These are phyloP conservation scores for Acacia melanoxylon DNA, from an alignment of 306 rosid genomes.

Conservation along the genomic window DNA sequence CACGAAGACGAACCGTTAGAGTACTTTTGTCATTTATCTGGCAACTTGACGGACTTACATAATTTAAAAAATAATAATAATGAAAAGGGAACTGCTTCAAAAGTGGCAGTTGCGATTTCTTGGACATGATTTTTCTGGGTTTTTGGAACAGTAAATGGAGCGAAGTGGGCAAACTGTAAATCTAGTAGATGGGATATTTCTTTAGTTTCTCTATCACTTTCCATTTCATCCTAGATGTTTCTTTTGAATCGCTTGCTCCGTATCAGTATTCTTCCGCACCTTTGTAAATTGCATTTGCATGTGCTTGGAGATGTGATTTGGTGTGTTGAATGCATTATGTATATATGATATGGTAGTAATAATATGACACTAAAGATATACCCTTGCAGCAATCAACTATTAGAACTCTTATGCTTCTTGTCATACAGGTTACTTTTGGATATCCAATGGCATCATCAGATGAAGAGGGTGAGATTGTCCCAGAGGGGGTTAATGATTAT, in stretches of 20 bases:
- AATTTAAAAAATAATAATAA: too few species aligned
- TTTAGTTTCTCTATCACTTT: neutral
- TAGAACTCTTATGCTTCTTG: constrained; percentile 9
- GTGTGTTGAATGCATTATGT: neutral
- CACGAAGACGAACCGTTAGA: neutral
- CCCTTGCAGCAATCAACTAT: constrained; percentile 8
- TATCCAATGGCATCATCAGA: constrained; percentile 63
- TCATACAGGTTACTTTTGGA: constrained; percentile 24
- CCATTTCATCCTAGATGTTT: neutral
- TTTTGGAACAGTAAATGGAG: neutral
- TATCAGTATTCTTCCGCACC: neutral
- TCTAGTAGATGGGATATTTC: neutral
- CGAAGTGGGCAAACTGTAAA: neutral
- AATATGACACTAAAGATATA: neutral
- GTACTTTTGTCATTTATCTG: neutral
- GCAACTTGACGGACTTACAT: neutral
- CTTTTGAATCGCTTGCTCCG: neutral
- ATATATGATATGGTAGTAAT: neutral
- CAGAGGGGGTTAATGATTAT: constrained; percentile 35
- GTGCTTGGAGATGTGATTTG: neutral
- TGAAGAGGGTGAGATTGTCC: constrained; percentile 58
- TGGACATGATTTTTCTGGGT: neutral
- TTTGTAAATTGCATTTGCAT: neutral
- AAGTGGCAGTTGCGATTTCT: neutral
- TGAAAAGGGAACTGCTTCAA: neutral